Evolutionary conservation across 192 early-diverging fungal genomes (phyloP).

Genomic region (Oehlia diaphana): DNA sequence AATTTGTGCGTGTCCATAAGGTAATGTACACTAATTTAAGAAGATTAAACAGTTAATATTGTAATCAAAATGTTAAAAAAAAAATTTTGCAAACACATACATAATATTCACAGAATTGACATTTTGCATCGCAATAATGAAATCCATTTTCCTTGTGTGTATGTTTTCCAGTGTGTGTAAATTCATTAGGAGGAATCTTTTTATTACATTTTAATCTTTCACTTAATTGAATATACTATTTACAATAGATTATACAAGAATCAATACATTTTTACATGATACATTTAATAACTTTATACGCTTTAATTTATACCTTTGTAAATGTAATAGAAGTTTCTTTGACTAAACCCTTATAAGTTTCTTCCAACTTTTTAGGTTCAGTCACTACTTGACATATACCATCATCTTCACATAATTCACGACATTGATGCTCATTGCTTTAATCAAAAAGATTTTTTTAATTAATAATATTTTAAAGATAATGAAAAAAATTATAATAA

Average conservation of each 20-base stretch:
- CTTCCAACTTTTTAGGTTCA: constrained; percentile 17
- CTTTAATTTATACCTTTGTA: constrained; percentile 8
- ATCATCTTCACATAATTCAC: constrained; percentile 7
- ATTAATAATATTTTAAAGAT: no score
- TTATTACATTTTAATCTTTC: not conserved
- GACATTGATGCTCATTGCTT: constrained; percentile 29
- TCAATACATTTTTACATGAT: not conserved
- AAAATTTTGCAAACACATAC: not conserved
- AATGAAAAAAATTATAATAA: no score
- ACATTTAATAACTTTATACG: no score
- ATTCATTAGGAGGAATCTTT: constrained; percentile 28
- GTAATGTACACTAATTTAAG: not conserved
- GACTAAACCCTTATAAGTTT: not conserved
- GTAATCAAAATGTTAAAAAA: no score
- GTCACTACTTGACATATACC: constrained; percentile 25
- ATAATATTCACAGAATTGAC: constrained; percentile 23
- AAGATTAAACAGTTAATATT: no score
- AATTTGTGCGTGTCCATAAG: not conserved
- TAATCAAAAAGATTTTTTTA: not conserved
- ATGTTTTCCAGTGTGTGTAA: constrained; percentile 22
- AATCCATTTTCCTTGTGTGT: not conserved
- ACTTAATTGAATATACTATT: constrained; percentile 24
- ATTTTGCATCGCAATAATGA: constrained; percentile 19
- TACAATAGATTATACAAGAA: not conserved
- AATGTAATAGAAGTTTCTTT: constrained; percentile 19